Percentiles rank a stretch among this genome's conserved stretches.
These are phyloP conservation scores for Nannochloris sp. DNA, from an alignment of 139 green algal species.

Conservation along the genomic window DNA sequence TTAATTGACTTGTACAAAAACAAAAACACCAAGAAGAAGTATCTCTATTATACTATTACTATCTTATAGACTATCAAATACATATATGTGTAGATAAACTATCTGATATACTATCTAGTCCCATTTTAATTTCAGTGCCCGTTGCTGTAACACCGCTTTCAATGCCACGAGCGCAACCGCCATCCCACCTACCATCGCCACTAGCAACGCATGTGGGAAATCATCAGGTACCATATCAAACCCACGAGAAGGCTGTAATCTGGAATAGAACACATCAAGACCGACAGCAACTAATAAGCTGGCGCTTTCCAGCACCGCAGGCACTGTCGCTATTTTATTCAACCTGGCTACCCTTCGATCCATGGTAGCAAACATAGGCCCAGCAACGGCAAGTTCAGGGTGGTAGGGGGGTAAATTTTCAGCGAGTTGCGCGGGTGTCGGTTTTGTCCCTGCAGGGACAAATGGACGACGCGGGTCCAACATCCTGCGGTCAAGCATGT, in stretches of 20 bases:
- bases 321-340: conserved; percentile 29
- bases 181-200: conserved; percentile 65
- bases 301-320: conserved; percentile 76
- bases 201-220: conserved; percentile 84
- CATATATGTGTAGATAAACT: too few relatives aligned
- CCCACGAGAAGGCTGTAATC: conserved; percentile 54
- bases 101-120: conserved; percentile 25
- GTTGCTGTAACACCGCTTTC: conserved; percentile 22
- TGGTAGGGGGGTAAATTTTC: conserved; percentile 82
- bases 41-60: not conserved
- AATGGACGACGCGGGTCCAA: conserved; percentile 79
- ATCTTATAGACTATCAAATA: not conserved
- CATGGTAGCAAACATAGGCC: conserved; percentile 44
- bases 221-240: conserved; percentile 89
- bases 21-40: not conserved
- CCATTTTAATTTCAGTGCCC: conserved; percentile 58
- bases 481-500: conserved; percentile 79
- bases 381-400: conserved; percentile 50
- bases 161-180: conserved; percentile 36
- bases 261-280: conserved; percentile 75
- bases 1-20: not conserved
- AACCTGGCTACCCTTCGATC: conserved; percentile 40
- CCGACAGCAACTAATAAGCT: conserved; percentile 59
- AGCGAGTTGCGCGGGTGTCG: conserved; percentile 64
- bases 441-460: conserved; percentile 35